Evolutionary conservation across 768 basidiomycete species (phyloP).

Genomic region (Guyanaporus albipodus): DNA sequence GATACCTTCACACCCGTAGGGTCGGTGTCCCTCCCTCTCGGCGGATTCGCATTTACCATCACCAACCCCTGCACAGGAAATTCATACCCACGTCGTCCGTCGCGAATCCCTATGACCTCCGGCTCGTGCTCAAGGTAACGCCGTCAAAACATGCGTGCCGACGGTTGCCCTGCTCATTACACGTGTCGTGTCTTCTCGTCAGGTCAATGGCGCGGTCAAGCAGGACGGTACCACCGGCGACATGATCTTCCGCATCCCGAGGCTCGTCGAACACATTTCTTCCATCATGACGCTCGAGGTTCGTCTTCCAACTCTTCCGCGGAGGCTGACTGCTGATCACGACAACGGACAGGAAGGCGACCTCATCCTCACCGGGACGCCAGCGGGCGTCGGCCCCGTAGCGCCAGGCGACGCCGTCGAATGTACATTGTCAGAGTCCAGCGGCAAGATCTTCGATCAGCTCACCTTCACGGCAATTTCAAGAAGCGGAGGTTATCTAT

Average conservation of each 20-base stretch:
- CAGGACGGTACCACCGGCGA: conserved; percentile 83
- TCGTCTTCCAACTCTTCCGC: conserved; percentile 7
- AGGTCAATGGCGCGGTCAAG: conserved; percentile 82
- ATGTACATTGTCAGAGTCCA: conserved; percentile 59
- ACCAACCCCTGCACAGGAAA: conserved; percentile 39
- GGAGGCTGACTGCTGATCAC: background rate
- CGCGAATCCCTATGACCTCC: conserved; percentile 69
- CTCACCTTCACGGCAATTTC: conserved; percentile 64
- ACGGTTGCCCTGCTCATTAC: background rate
- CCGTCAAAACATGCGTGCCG: background rate
- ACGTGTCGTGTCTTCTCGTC: background rate
- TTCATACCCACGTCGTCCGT: conserved; percentile 78
- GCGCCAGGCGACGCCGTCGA: conserved; percentile 72
- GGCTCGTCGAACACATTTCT: conserved; percentile 85
- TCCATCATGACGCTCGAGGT: conserved; percentile 98
- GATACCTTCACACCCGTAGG: conserved; percentile 95
- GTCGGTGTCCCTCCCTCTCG: conserved; percentile 38
- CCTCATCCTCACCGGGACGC: conserved; percentile 88
- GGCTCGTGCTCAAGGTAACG: conserved; percentile 68
- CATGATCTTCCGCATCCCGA: conserved; percentile 91
- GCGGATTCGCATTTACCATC: background rate
- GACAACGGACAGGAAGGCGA: conserved; percentile 79
- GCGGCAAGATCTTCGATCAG: conserved; percentile 52
- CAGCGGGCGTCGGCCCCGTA: conserved; percentile 83
- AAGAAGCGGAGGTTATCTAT: conserved; percentile 68